Base-by-base conservation (phyloP, 164 flowering plant genomes). In the Echeveria elegans region DNA sequence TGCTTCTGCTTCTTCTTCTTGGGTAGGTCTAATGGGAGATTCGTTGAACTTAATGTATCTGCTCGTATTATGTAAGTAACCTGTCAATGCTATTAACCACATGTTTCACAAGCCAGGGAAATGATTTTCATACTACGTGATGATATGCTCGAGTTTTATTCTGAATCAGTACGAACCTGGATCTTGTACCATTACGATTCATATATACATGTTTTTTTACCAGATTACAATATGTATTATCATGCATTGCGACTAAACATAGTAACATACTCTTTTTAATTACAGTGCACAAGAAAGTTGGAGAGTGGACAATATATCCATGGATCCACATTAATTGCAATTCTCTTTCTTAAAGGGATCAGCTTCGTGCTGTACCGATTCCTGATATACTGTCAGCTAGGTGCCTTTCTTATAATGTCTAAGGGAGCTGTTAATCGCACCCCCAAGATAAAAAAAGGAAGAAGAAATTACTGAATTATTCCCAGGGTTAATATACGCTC, bases 71-170 rank as follows among this genome's bases (percentile, higher is more conserved):
- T 30, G n/a, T 48, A n/a, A 18, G 41, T 63, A 58, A 63, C 24
- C 34, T 65, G 11, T 28, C 29, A 34, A 19, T 24, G n/a, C 15
- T 45, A 14, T 60, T 24, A 69, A 19, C 63, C 28, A 65, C 92
- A 94, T 97, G 97, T 79, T 94, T 94, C 69, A 59, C 80, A 56
- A 80, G 95, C 82, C 98, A 94, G 75, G 98, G 98, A 72, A 94
- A 91, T 78, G 98, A 94, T 94, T 94, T 83, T 94, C 98, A 6
- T 94, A 94, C 78, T 94, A 91, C 85, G 91, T 91, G 98, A 89
- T 94, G 99, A 94, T 94, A 69, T 94, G 97, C 83, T 94, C 99
- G 64, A 94, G 86, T 77, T 94, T 88, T 79, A 94, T 94, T 77
- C 90, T 91, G 45, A 94, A 94, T 78, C 75, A 86, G 99, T 91